Evolutionary conservation across 768 basidiomycete species (phyloP).

Genomic region (Mycena epipterygia): DNA sequence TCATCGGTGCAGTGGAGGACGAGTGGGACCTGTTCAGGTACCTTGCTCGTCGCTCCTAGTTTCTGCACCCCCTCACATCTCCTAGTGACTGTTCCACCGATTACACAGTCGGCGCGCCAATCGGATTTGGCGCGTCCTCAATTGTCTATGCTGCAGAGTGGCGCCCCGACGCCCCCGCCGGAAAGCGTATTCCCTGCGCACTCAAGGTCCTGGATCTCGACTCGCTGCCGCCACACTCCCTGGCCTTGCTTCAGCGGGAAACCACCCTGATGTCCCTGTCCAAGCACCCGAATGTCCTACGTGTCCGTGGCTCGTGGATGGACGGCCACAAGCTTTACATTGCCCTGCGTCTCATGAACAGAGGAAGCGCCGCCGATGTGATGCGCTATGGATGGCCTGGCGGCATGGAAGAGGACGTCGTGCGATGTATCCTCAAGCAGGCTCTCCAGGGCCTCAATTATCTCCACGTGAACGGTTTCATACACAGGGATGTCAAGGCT

Average conservation of each 20-base stretch:
- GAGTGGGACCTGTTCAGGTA: slow-evolving; percentile 89
- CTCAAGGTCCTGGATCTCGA: slow-evolving; percentile 94
- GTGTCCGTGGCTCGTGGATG: slow-evolving; percentile 92
- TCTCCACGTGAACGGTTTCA: slow-evolving; percentile 90
- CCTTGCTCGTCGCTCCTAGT: slow-evolving; percentile 7
- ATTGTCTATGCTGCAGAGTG: slow-evolving; percentile 88
- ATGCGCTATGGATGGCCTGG: slow-evolving; percentile 88
- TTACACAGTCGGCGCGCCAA: slow-evolving; percentile 82
- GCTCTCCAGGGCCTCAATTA: slow-evolving; percentile 91
- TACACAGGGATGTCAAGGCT: slow-evolving; percentile 95
- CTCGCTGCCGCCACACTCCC: slow-evolving; percentile 75
- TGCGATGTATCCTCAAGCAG: slow-evolving; percentile 87
- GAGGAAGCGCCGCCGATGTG: slow-evolving; percentile 87
- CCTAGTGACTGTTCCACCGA: slow-evolving; percentile 76
- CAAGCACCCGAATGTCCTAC: slow-evolving; percentile 94
- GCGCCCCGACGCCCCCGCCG: slow-evolving; percentile 47
- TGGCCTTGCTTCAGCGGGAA: slow-evolving; percentile 84
- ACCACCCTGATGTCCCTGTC: slow-evolving; percentile 93
- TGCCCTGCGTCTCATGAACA: slow-evolving; percentile 91
- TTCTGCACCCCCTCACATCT: slow-evolving; percentile 25
- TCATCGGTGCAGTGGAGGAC: slow-evolving; percentile 73
- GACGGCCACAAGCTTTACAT: slow-evolving; percentile 88
- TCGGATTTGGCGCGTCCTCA: slow-evolving; percentile 94
- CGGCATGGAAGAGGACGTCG: slow-evolving; percentile 93
- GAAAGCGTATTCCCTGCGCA: slow-evolving; percentile 72